These are phyloP conservation scores for Piloderma croceum DNA, from an alignment of 768 basidiomycete genomes.

Conservation along the genomic window DNA sequence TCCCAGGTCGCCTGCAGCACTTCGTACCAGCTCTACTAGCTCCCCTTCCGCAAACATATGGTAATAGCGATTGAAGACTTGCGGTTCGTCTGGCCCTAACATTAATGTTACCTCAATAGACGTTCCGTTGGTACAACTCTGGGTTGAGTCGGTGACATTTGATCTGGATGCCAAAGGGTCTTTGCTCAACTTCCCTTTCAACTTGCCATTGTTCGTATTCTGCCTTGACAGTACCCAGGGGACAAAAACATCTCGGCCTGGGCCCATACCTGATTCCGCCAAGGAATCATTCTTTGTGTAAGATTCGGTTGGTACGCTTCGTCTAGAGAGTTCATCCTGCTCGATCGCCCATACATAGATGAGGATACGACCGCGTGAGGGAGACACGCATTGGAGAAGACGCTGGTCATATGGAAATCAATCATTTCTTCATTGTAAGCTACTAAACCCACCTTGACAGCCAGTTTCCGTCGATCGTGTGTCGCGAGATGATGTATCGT, in stretches of 20 bases:
- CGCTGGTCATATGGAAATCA: constrained; percentile 33
- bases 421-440: neutral
- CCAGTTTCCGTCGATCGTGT: constrained; percentile 57
- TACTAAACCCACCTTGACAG: constrained; percentile 58
- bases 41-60: constrained; percentile 91
- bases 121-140: neutral
- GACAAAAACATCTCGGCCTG: constrained; percentile 79
- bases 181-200: constrained; percentile 1
- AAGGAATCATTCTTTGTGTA: neutral
- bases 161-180: neutral
- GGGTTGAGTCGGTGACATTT: neutral
- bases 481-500: constrained; percentile 96
- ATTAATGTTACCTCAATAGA: neutral
- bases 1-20: constrained; percentile 57
- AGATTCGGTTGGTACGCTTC: constrained; percentile 53
- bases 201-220: constrained; percentile 16
- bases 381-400: constrained; percentile 59
- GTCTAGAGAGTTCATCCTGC: constrained; percentile 81
- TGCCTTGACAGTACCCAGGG: constrained; percentile 69
- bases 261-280: neutral
- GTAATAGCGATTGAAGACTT: constrained; percentile 85
- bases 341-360: constrained; percentile 98
- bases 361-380: constrained; percentile 68
- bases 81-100: constrained; percentile 20
- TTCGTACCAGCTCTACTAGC: constrained; percentile 51